Evolutionary conservation across 495 filamentous ascomycete genomes (phyloP), one percentile per base, ranked within the genome.

Genomic region (Aspergillus ostianus): DNA sequence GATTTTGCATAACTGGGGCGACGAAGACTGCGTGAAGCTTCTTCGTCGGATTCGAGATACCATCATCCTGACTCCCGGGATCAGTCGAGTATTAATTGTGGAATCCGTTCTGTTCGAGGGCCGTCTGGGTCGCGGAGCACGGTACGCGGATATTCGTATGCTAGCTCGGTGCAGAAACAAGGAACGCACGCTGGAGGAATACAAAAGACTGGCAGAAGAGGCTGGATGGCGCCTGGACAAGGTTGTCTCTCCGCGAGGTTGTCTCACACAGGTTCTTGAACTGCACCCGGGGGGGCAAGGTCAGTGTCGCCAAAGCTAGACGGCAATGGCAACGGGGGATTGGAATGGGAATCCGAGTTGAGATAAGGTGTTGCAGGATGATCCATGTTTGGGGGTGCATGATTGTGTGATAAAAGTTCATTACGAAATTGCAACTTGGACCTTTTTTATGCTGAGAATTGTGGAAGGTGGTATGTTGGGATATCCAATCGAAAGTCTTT

Each of bases 1-100:
- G 56, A 36, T 27, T 17, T 23, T 58, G 47, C 56, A 58, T 26
- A 48, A 58, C 56, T 58, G 56, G 56, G 20, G 10, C 18, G 56
- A 58, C 19, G 47, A 51, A 4, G 27, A 58, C 12, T 30, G 30
- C 10, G 23, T 51, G 2, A 58, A 10, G n/a, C 32, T 58, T 20
- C 48, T 58, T 5, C 56, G 30, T 7, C 30, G 30, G 21, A 52
- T 58, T 36, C 56, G 46, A 23, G 29, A 41, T 13, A 41, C 36
- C 13, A 41, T 21, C 47, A 48, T 27, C 17, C 20, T 58, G 6
- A 20, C 44, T 5, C n/a, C 19, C 8, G 29, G n/a, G 15, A 15
- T 48, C 6, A 58, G 56, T 45, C 56, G 56, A 8, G 30, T 58
- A 7, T 13, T 58, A 1, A 36, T 58, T 10, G 26, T 58, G 15